Conservation (phyloP, 805 yeast genomes). For the Ogataea degrootiae region DNA sequence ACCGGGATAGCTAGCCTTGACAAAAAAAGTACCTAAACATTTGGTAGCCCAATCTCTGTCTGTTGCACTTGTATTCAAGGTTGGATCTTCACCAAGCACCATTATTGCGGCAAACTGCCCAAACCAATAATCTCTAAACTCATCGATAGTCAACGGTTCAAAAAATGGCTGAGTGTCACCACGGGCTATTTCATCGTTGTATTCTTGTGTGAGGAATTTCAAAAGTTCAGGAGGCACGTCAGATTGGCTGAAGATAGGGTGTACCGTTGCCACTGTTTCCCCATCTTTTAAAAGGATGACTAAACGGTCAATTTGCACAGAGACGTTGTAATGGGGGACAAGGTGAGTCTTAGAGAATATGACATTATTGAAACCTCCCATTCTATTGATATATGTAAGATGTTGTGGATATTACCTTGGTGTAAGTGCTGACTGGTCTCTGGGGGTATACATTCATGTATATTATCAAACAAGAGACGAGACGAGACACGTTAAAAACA, state of each 20-base stretch:
- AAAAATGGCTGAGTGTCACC: slow-evolving; percentile 88
- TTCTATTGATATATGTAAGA: slow-evolving; percentile 1
- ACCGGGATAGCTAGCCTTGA: slow-evolving; percentile 90
- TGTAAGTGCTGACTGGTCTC: too few species aligned
- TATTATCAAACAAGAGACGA: too few species aligned
- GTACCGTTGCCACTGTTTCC: slow-evolving; percentile 88
- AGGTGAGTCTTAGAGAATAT: slow-evolving; percentile 26
- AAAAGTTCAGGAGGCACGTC: slow-evolving; percentile 75
- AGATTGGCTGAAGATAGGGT: slow-evolving; percentile 66
- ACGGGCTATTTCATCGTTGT: slow-evolving; percentile 84
- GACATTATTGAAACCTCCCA: slow-evolving; percentile 31
- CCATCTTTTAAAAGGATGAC: slow-evolving; percentile 82
- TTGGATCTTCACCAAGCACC: slow-evolving; percentile 69
- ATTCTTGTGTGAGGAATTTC: slow-evolving; percentile 84
- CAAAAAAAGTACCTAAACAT: slow-evolving; percentile 81
- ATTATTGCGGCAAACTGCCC: slow-evolving; percentile 72
- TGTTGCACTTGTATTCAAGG: slow-evolving; percentile 34
- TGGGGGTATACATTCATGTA: too few species aligned
- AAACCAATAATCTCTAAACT: slow-evolving; percentile 86
- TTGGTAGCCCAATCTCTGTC: slow-evolving; percentile 83
- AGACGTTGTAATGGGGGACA: slow-evolving; percentile 26
- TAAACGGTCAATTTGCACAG: slow-evolving; percentile 48
- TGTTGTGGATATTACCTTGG: neutral
- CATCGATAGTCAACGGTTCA: slow-evolving; percentile 69
- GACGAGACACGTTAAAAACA: too few species aligned